These are phyloP conservation scores for Alternaria ethzedia DNA, from an alignment of 2,329 filamentous ascomycete genomes.

Conservation along the genomic window DNA sequence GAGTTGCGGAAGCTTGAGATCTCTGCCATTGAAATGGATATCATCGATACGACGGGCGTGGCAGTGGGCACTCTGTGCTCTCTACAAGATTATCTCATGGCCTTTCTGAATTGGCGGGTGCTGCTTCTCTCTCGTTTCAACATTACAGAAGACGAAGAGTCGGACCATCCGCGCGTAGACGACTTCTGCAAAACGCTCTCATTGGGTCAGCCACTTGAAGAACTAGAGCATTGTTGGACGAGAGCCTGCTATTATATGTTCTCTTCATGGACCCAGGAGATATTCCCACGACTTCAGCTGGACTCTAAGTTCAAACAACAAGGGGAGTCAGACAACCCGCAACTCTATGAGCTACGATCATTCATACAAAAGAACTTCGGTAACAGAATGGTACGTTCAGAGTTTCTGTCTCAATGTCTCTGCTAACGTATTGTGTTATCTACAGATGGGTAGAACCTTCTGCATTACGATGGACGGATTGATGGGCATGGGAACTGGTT, in stretches of 20 bases:
- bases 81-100: background rate
- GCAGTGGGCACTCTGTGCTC: background rate
- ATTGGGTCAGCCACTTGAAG: background rate
- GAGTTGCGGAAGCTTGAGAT: background rate
- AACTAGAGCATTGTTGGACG: too few relatives aligned
- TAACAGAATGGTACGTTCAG: background rate
- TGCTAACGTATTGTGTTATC: too few relatives aligned
- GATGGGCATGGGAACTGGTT: background rate
- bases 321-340: too few relatives aligned
- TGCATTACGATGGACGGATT: background rate
- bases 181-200: background rate
- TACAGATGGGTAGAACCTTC: background rate
- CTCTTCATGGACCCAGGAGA: background rate
- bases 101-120: background rate
- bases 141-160: background rate
- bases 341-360: too few relatives aligned
- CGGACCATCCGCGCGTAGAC: background rate
- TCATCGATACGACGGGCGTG: background rate
- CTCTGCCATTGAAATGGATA: background rate
- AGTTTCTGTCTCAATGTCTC: too few relatives aligned
- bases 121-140: background rate
- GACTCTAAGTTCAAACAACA: background rate
- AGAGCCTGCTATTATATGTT: background rate
- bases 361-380: background rate
- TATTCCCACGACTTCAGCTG: background rate